A percentile compares a stretch with the other conserved stretches of the same genome.
Evolutionary conservation across 176 grass and related monocot species (phyloP).

Genomic region (Bothriochloa decipiens): DNA sequence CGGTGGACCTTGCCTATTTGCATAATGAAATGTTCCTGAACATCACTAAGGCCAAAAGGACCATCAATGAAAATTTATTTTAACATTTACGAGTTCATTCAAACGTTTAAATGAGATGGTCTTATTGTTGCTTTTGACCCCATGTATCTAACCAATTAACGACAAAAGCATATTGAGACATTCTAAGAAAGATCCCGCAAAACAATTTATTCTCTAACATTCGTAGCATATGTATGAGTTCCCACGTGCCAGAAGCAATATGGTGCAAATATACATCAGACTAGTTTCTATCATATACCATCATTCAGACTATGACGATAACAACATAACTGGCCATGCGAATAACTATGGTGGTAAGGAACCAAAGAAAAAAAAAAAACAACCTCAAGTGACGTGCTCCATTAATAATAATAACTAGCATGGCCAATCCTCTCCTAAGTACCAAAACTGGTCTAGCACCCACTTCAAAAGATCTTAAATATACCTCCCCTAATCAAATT

Average conservation of each 20-base stretch:
- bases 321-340: background rate
- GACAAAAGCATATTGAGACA: background rate
- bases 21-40: background rate
- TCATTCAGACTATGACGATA: constrained; percentile 33
- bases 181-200: background rate
- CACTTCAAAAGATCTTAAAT: constrained; percentile 9
- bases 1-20: background rate
- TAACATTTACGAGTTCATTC: background rate
- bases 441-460: constrained; percentile 43
- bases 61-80: background rate
- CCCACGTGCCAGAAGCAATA: background rate
- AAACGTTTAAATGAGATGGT: background rate
- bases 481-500: background rate
- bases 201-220: constrained; percentile 15
- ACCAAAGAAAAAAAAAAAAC: constrained; percentile 20
- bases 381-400: constrained; percentile 31
- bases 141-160: background rate
- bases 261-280: constrained; percentile 36
- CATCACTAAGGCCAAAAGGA: background rate
- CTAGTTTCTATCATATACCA: constrained; percentile 45
- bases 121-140: background rate
- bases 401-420: constrained; percentile 39
- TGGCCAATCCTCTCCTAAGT: constrained; percentile 35
- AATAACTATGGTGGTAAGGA: constrained; percentile 20
- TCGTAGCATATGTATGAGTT: background rate